A percentile compares a stretch with the other conserved stretches of the same genome.
phyloP scores from a whole-genome alignment of 2,329 filamentous ascomycete genomes.

The Botrytis fragariae region DNA sequence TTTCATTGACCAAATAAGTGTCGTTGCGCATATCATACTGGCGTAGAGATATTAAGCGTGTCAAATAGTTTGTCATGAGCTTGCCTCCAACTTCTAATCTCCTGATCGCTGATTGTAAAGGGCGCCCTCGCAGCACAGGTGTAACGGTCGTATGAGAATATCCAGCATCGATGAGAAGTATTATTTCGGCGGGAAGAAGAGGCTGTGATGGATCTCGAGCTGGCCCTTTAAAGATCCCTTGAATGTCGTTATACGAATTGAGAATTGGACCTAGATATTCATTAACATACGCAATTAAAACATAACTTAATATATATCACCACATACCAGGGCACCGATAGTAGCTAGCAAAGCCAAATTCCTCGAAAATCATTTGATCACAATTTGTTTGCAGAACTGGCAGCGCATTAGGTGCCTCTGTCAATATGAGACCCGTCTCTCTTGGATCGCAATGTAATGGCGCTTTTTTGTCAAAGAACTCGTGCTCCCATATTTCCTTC shows the following conservation, averaged over 20 bases:
- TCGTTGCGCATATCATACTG: constrained; percentile 97
- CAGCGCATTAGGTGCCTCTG: constrained; percentile 82
- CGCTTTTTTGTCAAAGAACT: constrained; percentile 73
- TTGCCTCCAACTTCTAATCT: constrained; percentile 91
- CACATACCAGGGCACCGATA: constrained; percentile 67
- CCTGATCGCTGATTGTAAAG: constrained; percentile 77
- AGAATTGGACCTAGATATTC: constrained; percentile 60
- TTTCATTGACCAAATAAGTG: constrained; percentile 88
- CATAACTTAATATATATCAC: neutral
- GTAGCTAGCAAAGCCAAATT: constrained; percentile 89
- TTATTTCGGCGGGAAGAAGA: constrained; percentile 66
- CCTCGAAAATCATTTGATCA: constrained; percentile 96
- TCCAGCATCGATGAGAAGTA: constrained; percentile 87
- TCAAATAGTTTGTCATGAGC: constrained; percentile 87
- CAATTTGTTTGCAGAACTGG: constrained; percentile 81
- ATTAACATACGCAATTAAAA: constrained; percentile 18
- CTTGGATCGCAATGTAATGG: constrained; percentile 68
- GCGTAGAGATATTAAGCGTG: constrained; percentile 81
- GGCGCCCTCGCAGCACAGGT: constrained; percentile 75
- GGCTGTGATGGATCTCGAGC: constrained; percentile 45
- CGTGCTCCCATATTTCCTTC: constrained; percentile 91
- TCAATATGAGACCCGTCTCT: constrained; percentile 79
- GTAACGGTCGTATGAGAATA: constrained; percentile 93
- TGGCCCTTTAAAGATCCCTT: constrained; percentile 63
- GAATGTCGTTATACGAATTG: constrained; percentile 79